Evolutionary conservation across 495 filamentous ascomycete species (phyloP), one percentile per base, ranked within the genome.

Genomic region (Podospora tetraspora): DNA sequence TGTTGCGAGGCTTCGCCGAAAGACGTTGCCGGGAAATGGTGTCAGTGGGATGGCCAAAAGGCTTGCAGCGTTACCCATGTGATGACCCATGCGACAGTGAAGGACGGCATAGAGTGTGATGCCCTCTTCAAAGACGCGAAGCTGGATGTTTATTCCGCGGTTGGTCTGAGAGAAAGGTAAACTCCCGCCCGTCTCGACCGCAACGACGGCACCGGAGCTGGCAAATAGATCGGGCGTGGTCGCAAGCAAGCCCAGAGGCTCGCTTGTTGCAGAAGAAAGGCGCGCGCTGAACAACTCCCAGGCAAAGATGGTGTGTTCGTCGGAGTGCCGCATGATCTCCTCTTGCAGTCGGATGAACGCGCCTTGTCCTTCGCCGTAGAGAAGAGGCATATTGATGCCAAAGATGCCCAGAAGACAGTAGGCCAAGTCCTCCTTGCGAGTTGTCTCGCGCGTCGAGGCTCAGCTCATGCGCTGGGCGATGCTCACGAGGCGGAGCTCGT

Each of bases 401-500:
- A 60, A 60, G 24, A 29, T 27, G 59, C 59, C 59, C 59, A 60
- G 12, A 23, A 73, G 37, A 74, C 70, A 62, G 30, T 78, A 78
- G 5, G 76, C 71, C 2, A 66, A 59, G 27, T 78, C 76, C 56
- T 78, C 76, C 7, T 37, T 60, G 11, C 75, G 68, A 0, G 76
- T 68, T 4, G 73, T 77, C 32, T 67, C 32, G 22, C 76, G 66
- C 0, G 23, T 13, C 3, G 75, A 59, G 13, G 75, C 75, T 75
- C 76, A 78, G 4, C 68, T 72, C 73, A 78, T 77, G 19, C 75
- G 69, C 63, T 76, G 68, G 13, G 67, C 68, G 9, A 78, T 61
- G 56, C 74, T 76, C 1, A 70, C 68, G 22, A 30, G 3, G 6
- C 67, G 59, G n/a, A 72, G 22, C 43, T 16, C 4, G 13, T 43